Evolutionary conservation across 495 filamentous ascomycete genomes (phyloP), one percentile per base, ranked within the genome.

Genomic region (Usnea hakonensis): DNA sequence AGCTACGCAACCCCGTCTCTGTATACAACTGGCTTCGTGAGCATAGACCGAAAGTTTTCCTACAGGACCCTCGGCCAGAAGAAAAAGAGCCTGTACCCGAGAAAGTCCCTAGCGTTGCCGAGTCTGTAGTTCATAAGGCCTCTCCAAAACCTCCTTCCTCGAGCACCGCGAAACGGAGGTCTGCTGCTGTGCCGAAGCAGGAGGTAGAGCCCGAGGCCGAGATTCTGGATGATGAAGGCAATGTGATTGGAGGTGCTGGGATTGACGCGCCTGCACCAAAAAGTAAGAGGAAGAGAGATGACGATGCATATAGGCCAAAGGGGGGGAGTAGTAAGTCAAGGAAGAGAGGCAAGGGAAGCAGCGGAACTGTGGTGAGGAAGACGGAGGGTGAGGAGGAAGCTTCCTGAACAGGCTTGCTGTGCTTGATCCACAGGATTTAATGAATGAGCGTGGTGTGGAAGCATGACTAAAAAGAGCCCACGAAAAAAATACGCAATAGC

Each of bases 21-120:
- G 90, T 95, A 2, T 90, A 91, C 76, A 94, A 93, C 72, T 97
- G 92, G 92, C 77, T 97, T 28, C 48, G 48, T 28, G 48, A 52
- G 28, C 28, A 52, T 28, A 52, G 28, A 52, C 48, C 48, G 26
- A 52, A 52, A 52, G 48, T 52, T 5, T 52, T 52, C 28, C 48
- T 52, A 2, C 48, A 52, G 28, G 48, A 52, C 19, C 48, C 48
- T 9, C 48, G 48, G 26, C 48, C 48, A 19, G 48, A 52, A 32
- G 54, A 57, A 23, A 62, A 50, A 21, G 48, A 62, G 60, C 32
- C 36, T 28, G 48, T 40, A 40, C 38, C 32, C 16, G 41, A 21
- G 55, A 43, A 57, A 62, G 53, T 55, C 5, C 38, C 60, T 19
- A 62, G 11, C 28, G 28, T 52, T 7, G 30, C 48, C 0, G 48